These are phyloP conservation scores for Phaeotremella fagi DNA, from an alignment of 768 basidiomycete species.

Conservation along the genomic window DNA sequence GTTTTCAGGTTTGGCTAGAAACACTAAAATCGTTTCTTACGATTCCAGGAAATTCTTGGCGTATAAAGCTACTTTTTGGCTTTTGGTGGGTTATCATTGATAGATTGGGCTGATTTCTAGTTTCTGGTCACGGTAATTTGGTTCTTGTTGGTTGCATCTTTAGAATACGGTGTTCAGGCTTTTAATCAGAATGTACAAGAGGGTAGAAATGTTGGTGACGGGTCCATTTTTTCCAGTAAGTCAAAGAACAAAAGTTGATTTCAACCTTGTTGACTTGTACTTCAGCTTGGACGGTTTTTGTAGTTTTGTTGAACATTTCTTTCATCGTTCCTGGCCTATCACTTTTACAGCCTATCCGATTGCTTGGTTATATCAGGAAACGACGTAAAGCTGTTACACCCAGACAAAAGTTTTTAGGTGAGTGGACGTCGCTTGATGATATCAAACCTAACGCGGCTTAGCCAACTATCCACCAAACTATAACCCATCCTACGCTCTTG, in stretches of 20 bases:
- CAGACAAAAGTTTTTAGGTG: conserved; percentile 71
- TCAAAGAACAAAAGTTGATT: conserved; percentile 47
- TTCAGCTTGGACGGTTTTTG: conserved; percentile 36
- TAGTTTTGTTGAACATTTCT: conserved; percentile 58
- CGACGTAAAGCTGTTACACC: conserved; percentile 66
- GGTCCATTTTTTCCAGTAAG: conserved; percentile 66
- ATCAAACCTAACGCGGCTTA: conserved; percentile 43
- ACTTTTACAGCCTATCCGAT: conserved; percentile 64
- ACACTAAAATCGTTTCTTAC: conserved; percentile 12
- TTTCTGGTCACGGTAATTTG: conserved; percentile 58
- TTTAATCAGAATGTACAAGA: conserved; percentile 52
- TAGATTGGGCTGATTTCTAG: conserved; percentile 48
- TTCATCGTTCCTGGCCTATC: conserved; percentile 67
- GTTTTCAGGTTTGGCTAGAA: conserved; percentile 4
- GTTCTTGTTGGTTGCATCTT: conserved; percentile 63
- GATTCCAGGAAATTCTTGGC: conserved; percentile 5
- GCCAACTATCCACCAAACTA: conserved; percentile 70
- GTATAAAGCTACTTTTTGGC: conserved; percentile 19
- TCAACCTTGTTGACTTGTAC: not conserved
- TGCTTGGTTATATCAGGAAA: conserved; percentile 58
- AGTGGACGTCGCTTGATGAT: conserved; percentile 24
- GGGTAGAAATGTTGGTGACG: conserved; percentile 57
- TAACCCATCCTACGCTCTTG: conserved; percentile 63
- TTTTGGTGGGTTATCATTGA: conserved; percentile 10
- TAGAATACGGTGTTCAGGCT: conserved; percentile 63